Evolutionary conservation across 768 basidiomycete genomes (phyloP).

Genomic region (Boletus vinaceobasis): DNA sequence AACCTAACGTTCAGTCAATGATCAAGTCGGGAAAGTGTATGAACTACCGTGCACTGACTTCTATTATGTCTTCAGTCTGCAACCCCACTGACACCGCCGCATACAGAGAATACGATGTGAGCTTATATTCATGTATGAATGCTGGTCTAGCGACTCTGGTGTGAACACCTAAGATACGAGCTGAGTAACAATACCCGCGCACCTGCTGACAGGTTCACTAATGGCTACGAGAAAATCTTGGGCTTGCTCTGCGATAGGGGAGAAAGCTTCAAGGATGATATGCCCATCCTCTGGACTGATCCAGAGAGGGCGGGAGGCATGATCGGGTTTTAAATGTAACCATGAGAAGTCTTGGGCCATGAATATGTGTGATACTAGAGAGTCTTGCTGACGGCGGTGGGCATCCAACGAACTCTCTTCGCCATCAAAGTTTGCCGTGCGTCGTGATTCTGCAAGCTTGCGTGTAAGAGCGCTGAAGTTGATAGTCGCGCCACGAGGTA

Average conservation of each 20-base stretch:
- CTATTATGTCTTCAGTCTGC: slow-evolving; percentile 97
- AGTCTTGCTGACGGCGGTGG: slow-evolving; percentile 72
- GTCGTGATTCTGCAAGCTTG: slow-evolving; percentile 65
- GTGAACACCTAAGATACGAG: slow-evolving; percentile 29
- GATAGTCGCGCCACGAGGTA: slow-evolving; percentile 76
- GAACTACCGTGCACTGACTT: slow-evolving; percentile 53
- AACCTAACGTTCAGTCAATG: slow-evolving; percentile 48
- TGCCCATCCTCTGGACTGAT: slow-evolving; percentile 89
- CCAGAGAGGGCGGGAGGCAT: slow-evolving; percentile 91
- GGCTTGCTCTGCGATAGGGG: slow-evolving; percentile 95
- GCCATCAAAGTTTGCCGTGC: slow-evolving; percentile 35
- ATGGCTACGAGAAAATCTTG: slow-evolving; percentile 99
- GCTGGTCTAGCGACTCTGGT: slow-evolving; percentile 62
- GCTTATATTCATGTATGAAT: slow-evolving; percentile 98
- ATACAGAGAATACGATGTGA: slow-evolving; percentile 96
- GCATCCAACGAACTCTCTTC: slow-evolving; percentile 54
- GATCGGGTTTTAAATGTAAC: slow-evolving; percentile 86
- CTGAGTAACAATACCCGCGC: slow-evolving; percentile 33
- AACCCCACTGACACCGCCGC: slow-evolving; percentile 98
- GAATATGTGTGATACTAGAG: slow-evolving; percentile 77
- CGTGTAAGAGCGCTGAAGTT: slow-evolving; percentile 83
- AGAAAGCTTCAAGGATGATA: slow-evolving; percentile 97
- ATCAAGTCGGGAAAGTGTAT: slow-evolving; percentile 26
- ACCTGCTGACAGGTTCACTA: slow-evolving; percentile 98
- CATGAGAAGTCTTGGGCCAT: slow-evolving; percentile 83